These are phyloP conservation scores for Oryza glaberrima DNA, from an alignment of 176 grass and related monocot species.

Conservation along the genomic window DNA sequence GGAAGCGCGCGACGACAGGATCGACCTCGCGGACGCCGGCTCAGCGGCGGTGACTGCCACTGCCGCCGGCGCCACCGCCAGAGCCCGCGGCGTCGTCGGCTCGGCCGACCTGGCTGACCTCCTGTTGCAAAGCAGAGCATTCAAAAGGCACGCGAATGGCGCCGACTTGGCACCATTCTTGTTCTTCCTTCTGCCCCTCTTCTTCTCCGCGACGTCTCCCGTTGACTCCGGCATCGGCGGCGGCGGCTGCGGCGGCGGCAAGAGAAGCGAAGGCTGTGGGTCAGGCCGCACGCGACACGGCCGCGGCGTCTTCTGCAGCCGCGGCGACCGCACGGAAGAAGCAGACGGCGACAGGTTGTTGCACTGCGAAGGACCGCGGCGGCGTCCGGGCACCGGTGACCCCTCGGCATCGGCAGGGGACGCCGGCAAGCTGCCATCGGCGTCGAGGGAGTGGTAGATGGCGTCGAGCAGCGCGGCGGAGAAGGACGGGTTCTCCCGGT, in stretches of 20 bases:
- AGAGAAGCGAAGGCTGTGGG: slow-evolving; percentile 37
- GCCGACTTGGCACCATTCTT: slow-evolving; percentile 37
- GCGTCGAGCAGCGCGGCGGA: slow-evolving; percentile 83
- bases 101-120: slow-evolving; percentile 13
- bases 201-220: neutral
- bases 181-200: slow-evolving; percentile 14
- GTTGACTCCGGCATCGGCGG: neutral
- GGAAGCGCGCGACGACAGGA: slow-evolving; percentile 61
- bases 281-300: slow-evolving; percentile 52
- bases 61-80: neutral
- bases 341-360: slow-evolving; percentile 26
- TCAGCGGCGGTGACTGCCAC: neutral
- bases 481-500: slow-evolving; percentile 65
- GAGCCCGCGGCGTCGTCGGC: neutral
- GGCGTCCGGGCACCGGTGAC: neutral
- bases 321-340: slow-evolving; percentile 42
- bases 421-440: slow-evolving; percentile 29
- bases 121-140: slow-evolving; percentile 50
- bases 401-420: neutral
- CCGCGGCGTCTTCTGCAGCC: slow-evolving; percentile 47
- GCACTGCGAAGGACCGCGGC: neutral
- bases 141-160: slow-evolving; percentile 49
- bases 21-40: slow-evolving; percentile 51
- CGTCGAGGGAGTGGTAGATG: slow-evolving; percentile 91
- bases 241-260: slow-evolving; percentile 13